These are phyloP conservation scores for Gossypioides kirkii DNA, from an alignment of 345 rosid species.

Conservation along the genomic window DNA sequence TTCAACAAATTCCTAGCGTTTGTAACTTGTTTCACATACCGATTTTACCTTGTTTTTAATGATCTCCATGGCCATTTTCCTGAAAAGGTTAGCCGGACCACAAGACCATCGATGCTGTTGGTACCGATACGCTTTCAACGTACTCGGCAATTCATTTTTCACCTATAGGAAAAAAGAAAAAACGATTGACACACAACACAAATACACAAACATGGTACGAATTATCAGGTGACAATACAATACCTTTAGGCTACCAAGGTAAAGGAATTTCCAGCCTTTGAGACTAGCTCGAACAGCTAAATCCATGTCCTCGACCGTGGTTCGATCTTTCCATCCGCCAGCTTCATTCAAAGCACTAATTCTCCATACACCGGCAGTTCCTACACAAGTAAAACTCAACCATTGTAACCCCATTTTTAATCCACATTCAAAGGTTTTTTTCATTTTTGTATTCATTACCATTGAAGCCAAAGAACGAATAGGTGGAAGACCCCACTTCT, in stretches of 20 bases:
- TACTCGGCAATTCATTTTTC: slow-evolving; percentile 92
- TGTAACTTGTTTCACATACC: not conserved
- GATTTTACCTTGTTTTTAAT: slow-evolving; percentile 55
- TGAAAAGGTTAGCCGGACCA: slow-evolving; percentile 95
- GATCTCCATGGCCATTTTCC: slow-evolving; percentile 87
- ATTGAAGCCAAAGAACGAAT: slow-evolving; percentile 94
- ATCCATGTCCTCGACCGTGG: slow-evolving; percentile 99
- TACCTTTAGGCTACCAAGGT: slow-evolving; percentile 71
- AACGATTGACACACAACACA: not conserved
- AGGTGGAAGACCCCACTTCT: slow-evolving; percentile 93
- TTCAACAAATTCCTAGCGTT: not conserved
- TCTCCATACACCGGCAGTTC: slow-evolving; percentile 97
- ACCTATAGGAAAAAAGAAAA: slow-evolving; percentile 35
- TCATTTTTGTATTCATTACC: slow-evolving; percentile 28
- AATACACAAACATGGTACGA: not conserved
- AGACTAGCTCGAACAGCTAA: slow-evolving; percentile 96
- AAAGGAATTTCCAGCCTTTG: slow-evolving; percentile 91
- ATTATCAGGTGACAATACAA: slow-evolving; percentile 21
- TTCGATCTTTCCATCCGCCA: slow-evolving; percentile 99
- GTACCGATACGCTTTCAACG: slow-evolving; percentile 85
- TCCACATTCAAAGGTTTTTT: too few relatives aligned
- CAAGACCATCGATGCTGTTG: slow-evolving; percentile 98
- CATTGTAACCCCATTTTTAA: too few relatives aligned
- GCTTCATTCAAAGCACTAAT: slow-evolving; percentile 85
- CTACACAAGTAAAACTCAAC: slow-evolving; percentile 25